Percentiles rank a stretch among this genome's conserved stretches.
Conservation (phyloP, 495 filamentous ascomycete species). For the Trichoderma asperelloides region DNA sequence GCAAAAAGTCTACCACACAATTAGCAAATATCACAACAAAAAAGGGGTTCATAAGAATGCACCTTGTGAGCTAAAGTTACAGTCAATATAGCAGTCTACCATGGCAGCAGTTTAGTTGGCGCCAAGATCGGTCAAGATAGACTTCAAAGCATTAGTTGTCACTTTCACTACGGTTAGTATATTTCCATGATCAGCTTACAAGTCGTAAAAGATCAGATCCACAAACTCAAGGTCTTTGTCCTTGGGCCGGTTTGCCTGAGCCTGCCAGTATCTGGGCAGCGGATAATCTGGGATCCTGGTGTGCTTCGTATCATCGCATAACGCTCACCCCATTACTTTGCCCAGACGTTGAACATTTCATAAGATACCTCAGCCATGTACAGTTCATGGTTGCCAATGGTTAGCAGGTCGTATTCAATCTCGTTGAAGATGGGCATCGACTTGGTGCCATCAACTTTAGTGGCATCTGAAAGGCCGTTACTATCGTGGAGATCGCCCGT, state of each 20-base stretch:
- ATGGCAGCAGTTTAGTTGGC: conserved; percentile 27
- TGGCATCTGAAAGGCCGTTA: conserved; percentile 73
- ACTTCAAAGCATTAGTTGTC: background rate
- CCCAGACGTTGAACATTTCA: conserved; percentile 31
- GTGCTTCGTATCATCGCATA: conserved; percentile 42
- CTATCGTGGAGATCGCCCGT: conserved; percentile 59
- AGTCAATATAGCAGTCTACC: conserved; percentile 33
- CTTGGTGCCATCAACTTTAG: conserved; percentile 64
- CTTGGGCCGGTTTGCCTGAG: conserved; percentile 39
- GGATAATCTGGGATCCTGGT: conserved; percentile 50
- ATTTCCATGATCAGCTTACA: conserved; percentile 52
- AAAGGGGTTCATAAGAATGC: background rate
- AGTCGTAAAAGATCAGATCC: conserved; percentile 73
- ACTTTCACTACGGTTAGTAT: conserved; percentile 4
- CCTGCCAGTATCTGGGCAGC: conserved; percentile 62
- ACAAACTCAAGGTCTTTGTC: conserved; percentile 44
- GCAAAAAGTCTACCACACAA: background rate
- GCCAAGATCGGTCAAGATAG: conserved; percentile 30
- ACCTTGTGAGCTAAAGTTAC: conserved; percentile 33
- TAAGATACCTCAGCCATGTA: conserved; percentile 48
- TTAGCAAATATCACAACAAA: background rate
- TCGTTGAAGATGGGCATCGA: conserved; percentile 61
- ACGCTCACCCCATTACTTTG: conserved; percentile 29
- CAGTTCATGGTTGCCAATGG: conserved; percentile 70
- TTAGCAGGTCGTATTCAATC: conserved; percentile 37